These are phyloP conservation scores for Taiozyma onychis DNA, from an alignment of 1,139 yeast genomes.

Conservation along the genomic window DNA sequence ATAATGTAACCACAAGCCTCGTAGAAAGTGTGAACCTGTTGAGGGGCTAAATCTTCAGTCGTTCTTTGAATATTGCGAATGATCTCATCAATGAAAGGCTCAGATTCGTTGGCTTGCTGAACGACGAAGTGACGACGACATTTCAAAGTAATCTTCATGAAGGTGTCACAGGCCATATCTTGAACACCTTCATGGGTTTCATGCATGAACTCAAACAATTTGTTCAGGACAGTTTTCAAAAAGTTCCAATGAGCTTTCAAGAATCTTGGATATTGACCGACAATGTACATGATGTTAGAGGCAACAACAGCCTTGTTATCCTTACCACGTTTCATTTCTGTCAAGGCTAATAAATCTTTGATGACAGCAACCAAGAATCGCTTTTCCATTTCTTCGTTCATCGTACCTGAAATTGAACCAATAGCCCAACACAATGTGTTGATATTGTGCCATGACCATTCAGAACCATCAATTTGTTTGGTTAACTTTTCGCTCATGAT, in stretches of 20 bases:
- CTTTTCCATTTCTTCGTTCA: slow-evolving; percentile 98
- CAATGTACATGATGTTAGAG: slow-evolving; percentile 97
- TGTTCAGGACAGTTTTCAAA: slow-evolving; percentile 89
- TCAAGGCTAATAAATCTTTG: slow-evolving; percentile 81
- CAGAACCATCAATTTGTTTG: slow-evolving; percentile 89
- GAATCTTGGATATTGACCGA: slow-evolving; percentile 97
- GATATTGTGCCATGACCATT: slow-evolving; percentile 99
- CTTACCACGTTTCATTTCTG: slow-evolving; percentile 95
- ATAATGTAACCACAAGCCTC: slow-evolving; percentile 96
- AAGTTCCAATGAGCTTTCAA: slow-evolving; percentile 98
- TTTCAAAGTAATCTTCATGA: slow-evolving; percentile 88
- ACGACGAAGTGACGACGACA: slow-evolving; percentile 95
- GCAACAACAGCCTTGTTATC: slow-evolving; percentile 99
- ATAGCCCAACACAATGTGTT: slow-evolving; percentile 99
- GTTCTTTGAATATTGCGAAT: slow-evolving; percentile 76
- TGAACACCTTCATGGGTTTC: slow-evolving; percentile 99
- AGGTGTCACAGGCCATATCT: slow-evolving; percentile 99
- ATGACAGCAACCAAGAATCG: slow-evolving; percentile 88
- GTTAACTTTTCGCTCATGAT: slow-evolving; percentile 91
- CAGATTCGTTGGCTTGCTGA: slow-evolving; percentile 79
- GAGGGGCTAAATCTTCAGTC: slow-evolving; percentile 92
- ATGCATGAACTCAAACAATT: slow-evolving; percentile 97
- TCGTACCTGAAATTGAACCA: slow-evolving; percentile 97
- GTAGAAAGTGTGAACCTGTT: slow-evolving; percentile 95
- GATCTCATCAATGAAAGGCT: slow-evolving; percentile 89